Percentiles rank a stretch among this genome's conserved stretches.
Conservation (phyloP, 495 filamentous ascomycete genomes). For the Lasiosphaeris hirsuta region DNA sequence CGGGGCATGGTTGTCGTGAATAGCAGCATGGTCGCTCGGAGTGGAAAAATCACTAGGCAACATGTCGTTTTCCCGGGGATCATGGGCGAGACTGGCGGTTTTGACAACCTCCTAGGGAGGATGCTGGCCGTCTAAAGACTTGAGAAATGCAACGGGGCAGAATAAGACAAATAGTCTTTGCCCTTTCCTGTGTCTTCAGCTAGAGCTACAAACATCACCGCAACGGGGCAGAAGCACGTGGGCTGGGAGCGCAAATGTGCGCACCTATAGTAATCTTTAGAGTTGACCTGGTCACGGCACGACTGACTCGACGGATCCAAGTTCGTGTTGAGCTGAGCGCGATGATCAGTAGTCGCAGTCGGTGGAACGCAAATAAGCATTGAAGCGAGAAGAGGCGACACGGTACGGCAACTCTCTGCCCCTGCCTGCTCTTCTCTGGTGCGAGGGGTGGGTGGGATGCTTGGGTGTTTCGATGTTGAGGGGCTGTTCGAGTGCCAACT, state of each 20-base stretch:
- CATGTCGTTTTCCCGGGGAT: slow-evolving; percentile 11
- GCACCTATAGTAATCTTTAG: not conserved
- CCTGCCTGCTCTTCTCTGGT: too few species aligned
- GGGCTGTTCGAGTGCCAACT: too few species aligned
- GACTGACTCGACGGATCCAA: not conserved
- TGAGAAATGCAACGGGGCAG: too few species aligned
- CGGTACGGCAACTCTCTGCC: too few species aligned
- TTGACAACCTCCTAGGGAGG: too few species aligned
- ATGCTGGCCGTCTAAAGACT: too few species aligned
- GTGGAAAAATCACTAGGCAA: slow-evolving; percentile 4
- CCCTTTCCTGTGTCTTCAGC: not conserved
- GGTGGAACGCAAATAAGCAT: not conserved
- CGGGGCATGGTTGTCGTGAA: not conserved
- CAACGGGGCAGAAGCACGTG: not conserved
- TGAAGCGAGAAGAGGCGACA: too few species aligned
- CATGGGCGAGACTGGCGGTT: not conserved
- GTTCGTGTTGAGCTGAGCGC: not conserved
- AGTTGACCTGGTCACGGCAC: slow-evolving; percentile 2
- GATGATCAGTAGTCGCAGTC: not conserved
- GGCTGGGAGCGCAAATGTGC: not conserved
- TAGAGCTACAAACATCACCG: not conserved
- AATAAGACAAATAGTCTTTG: too few species aligned
- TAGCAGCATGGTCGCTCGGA: slow-evolving; percentile 1
- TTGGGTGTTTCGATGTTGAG: too few species aligned
- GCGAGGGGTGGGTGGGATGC: too few species aligned